Evolutionary conservation across 805 yeast species (phyloP), one percentile per base, ranked within the genome.

Genomic region (Danielozyma ontarioensis): DNA sequence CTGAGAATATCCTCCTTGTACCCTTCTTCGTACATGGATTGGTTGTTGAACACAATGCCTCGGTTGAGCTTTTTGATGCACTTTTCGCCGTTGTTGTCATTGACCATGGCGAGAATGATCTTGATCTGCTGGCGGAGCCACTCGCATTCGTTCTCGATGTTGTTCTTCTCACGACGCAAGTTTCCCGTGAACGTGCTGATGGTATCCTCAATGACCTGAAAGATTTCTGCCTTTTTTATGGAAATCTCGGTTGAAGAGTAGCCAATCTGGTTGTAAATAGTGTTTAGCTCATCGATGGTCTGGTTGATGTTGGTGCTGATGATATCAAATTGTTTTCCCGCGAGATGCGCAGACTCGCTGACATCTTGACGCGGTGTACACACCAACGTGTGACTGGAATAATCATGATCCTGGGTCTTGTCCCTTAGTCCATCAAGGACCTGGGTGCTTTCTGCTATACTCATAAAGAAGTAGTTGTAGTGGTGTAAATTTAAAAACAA

Each of bases 181-280:
- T 7, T 7, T 6, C 8, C 24, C 12, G 24, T 57, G 54, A 1
- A 74, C 37, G 63, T 59, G 14, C 63, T 54, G 19, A 78, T 72
- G 1, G 78, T 70, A 17, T 63, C 62, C 23, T 77, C 70, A 4
- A 78, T 59, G 4, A 64, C 64, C 12, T 56, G 64, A 42, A 77
- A 76, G 11, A 78, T 68, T 28, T 64, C 62, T 22, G 67, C 53
- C 42, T 74, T 77, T 42, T 74, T 77, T 24, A 53, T 54, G 11
- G 68, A 48, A 2, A 74, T 69, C 36, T 76, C 80, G 6, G 51
- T 46, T n/a, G 62, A 50, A 1, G 79, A 64, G 46, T 72, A 76
- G 1, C 84, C 84, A 26, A 78, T 77, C 36, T 65, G 69, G 30
- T 60, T 59, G 48, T 76, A 76, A 7, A 75, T 64, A 4, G 47